phyloP scores from a whole-genome alignment of 2,329 filamentous ascomycete species.

The Calonectria ilicicola region DNA sequence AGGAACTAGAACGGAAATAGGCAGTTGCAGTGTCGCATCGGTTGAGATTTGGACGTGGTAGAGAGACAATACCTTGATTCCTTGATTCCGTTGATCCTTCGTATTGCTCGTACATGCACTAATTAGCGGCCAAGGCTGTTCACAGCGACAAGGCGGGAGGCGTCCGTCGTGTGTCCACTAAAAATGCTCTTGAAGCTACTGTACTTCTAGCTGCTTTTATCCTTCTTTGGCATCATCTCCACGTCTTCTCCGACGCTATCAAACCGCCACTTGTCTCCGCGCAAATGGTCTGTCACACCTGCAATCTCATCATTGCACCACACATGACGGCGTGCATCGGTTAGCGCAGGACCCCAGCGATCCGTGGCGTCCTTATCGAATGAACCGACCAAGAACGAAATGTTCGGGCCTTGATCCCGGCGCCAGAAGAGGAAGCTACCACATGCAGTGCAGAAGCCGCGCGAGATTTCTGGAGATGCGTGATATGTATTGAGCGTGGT shows the following conservation, averaged over 20 bases:
- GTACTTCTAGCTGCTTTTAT: background rate
- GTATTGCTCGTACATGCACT: background rate
- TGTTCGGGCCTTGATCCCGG: background rate
- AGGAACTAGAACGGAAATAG: background rate
- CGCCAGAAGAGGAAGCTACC: slow-evolving; percentile 7
- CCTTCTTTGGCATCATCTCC: background rate
- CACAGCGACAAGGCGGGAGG: background rate
- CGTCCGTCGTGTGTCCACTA: background rate
- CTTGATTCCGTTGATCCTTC: background rate
- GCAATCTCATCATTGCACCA: slow-evolving; percentile 7
- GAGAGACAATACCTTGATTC: background rate
- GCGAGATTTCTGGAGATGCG: slow-evolving; percentile 1
- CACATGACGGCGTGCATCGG: background rate
- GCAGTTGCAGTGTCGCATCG: background rate
- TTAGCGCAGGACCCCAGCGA: background rate
- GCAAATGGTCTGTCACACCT: background rate
- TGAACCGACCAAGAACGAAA: background rate
- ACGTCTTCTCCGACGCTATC: background rate
- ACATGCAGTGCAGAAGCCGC: background rate
- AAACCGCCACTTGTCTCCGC: background rate
- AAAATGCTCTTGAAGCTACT: background rate
- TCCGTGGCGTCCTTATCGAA: slow-evolving; percentile 1
- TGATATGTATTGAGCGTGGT: background rate
- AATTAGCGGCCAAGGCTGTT: background rate
- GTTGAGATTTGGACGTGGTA: background rate